Evolutionary conservation across 2,329 filamentous ascomycete species (phyloP).

Genomic region (Trichoderma sp.): DNA sequence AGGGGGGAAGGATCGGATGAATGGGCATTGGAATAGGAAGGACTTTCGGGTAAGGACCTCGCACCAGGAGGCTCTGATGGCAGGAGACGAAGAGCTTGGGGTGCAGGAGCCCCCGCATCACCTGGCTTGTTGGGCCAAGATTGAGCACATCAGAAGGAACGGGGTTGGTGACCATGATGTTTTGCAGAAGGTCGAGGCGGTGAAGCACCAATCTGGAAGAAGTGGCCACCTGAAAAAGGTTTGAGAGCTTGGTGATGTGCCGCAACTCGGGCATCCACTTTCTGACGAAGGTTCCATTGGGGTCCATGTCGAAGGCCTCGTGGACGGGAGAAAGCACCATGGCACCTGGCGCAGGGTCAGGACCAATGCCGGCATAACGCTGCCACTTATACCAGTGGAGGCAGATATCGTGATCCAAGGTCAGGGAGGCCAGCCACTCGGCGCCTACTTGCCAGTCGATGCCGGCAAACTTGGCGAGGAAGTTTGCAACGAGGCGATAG

Average conservation of each 20-base stretch:
- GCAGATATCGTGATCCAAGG: conserved; percentile 72
- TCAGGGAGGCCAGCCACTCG: conserved; percentile 75
- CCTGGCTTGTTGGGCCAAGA: conserved; percentile 51
- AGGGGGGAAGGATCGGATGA: too few relatives aligned
- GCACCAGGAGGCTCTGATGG: neutral
- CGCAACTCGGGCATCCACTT: conserved; percentile 69
- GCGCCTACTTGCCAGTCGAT: conserved; percentile 80
- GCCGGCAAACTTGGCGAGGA: conserved; percentile 66
- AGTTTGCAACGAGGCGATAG: conserved; percentile 72
- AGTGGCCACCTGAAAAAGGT: conserved; percentile 70
- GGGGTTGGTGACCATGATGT: conserved; percentile 65
- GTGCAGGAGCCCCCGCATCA: neutral
- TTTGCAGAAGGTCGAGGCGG: conserved; percentile 51
- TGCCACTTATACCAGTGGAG: conserved; percentile 84
- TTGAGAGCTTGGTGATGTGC: conserved; percentile 48
- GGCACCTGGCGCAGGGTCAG: conserved; percentile 69
- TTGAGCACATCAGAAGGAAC: conserved; percentile 31
- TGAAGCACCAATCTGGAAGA: conserved; percentile 58
- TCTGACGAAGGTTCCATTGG: conserved; percentile 65
- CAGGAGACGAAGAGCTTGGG: neutral
- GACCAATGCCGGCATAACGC: conserved; percentile 75
- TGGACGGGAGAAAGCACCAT: neutral
- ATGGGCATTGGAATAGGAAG: neutral
- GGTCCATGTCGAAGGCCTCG: conserved; percentile 64
- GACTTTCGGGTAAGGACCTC: neutral